phyloP scores from a whole-genome alignment of 2,329 filamentous ascomycete genomes.

The Neofusicoccum sp. region DNA sequence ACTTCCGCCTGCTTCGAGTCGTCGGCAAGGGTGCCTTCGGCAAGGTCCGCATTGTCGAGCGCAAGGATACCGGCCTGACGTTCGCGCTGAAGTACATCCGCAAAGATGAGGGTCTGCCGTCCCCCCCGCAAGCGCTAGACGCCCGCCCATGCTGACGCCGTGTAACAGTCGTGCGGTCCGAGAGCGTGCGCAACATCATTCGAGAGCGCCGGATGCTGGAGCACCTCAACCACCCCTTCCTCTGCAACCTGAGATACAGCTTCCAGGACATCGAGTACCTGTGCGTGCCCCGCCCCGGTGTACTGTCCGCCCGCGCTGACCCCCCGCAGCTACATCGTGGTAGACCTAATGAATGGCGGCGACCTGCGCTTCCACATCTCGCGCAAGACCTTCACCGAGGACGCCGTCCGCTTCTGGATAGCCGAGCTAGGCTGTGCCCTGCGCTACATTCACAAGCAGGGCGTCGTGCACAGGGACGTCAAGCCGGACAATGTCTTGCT shows the following conservation, averaged over 20 bases:
- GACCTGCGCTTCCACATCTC: slow-evolving; percentile 98
- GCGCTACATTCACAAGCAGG: slow-evolving; percentile 52
- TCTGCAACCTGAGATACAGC: slow-evolving; percentile 97
- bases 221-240: slow-evolving; percentile 95
- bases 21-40: slow-evolving; percentile 98
- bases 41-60: slow-evolving; percentile 97
- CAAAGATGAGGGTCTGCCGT: slow-evolving; percentile 86
- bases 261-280: slow-evolving; percentile 99
- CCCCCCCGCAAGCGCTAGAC: slow-evolving; percentile 22
- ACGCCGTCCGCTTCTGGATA: slow-evolving; percentile 96
- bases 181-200: slow-evolving; percentile 98
- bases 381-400: slow-evolving; percentile 95
- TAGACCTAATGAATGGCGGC: slow-evolving; percentile 97
- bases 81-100: slow-evolving; percentile 98
- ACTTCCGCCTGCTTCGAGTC: slow-evolving; percentile 92
- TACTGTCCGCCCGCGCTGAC: background rate
- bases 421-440: slow-evolving; percentile 90
- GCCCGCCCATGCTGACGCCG: slow-evolving; percentile 29
- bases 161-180: slow-evolving; percentile 83
- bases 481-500: slow-evolving; percentile 47
- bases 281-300: slow-evolving; percentile 55
- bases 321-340: slow-evolving; percentile 74
- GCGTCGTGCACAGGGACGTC: slow-evolving; percentile 47
- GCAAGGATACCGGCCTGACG: slow-evolving; percentile 89
- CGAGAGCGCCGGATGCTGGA: slow-evolving; percentile 97